Evolutionary conservation across 2,329 filamentous ascomycete genomes (phyloP).

Genomic region (Cladobotryum protrusum): DNA sequence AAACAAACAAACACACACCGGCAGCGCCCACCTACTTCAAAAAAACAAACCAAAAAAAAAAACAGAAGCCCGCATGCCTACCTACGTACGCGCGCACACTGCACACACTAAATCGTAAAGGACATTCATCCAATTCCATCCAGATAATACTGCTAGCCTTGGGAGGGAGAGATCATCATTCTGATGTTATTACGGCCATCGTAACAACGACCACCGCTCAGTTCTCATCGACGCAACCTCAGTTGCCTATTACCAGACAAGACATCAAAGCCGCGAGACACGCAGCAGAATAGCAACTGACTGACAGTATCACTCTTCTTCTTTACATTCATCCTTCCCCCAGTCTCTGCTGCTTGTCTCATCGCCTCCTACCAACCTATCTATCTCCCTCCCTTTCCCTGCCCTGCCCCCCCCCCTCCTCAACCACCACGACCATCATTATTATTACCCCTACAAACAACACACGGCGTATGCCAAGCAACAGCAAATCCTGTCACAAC

Average conservation of each 20-base stretch:
- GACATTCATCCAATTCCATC: no score
- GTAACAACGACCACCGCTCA: slow-evolving; percentile 8
- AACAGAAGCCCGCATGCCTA: no score
- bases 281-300: no score
- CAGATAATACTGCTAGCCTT: no score
- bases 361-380: neutral
- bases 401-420: neutral
- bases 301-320: neutral
- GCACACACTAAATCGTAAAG: no score
- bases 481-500: slow-evolving; percentile 14
- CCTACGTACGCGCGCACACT: no score
- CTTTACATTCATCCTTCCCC: neutral
- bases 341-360: neutral
- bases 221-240: slow-evolving; percentile 8
- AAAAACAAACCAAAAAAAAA: no score
- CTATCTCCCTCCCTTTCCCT: neutral
- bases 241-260: neutral
- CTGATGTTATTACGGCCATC: slow-evolving; percentile 5
- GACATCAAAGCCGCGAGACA: neutral
- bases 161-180: slow-evolving; percentile 3
- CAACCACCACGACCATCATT: neutral
- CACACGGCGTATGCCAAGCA: slow-evolving; percentile 25
- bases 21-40: no score
- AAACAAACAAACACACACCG: no score
- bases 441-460: slow-evolving; percentile 13